phyloP scores from a whole-genome alignment of 495 filamentous ascomycete genomes.

The Paragyromitra xinjiangensis region DNA sequence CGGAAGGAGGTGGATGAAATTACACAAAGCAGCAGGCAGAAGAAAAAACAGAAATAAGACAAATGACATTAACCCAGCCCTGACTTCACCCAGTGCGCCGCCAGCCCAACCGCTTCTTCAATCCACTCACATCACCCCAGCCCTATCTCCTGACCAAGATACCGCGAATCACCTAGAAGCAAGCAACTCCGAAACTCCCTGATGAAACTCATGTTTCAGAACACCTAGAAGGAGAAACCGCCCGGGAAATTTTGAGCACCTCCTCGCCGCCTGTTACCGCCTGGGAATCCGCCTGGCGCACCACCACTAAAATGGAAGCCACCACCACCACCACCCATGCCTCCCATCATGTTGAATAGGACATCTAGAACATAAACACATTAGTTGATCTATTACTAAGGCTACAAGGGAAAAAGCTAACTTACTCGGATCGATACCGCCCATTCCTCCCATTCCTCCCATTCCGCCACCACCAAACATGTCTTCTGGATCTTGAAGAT shows the following conservation, averaged over 20 bases:
- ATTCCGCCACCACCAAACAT: slow-evolving; percentile 80
- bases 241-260: not conserved
- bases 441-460: slow-evolving; percentile 64
- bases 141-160: not conserved
- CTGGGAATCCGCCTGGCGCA: slow-evolving; percentile 56
- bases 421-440: slow-evolving; percentile 68
- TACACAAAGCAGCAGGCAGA: slow-evolving; percentile 18
- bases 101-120: not conserved
- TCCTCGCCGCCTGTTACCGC: not conserved
- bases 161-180: not conserved
- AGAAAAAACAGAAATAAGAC: slow-evolving; percentile 16
- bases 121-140: not conserved
- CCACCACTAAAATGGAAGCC: slow-evolving; percentile 61
- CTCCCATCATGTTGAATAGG: slow-evolving; percentile 74
- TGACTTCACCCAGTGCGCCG: slow-evolving; percentile 20
- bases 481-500: slow-evolving; percentile 86
- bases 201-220: not conserved
- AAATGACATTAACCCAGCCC: slow-evolving; percentile 32
- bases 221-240: slow-evolving; percentile 47
- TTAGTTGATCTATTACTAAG: slow-evolving; percentile 13
- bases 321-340: slow-evolving; percentile 63
- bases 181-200: slow-evolving; percentile 1
- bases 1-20: not conserved
- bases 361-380: slow-evolving; percentile 61
- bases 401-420: not conserved